Percentiles rank a stretch among this genome's conserved stretches.
Evolutionary conservation across 2,329 filamentous ascomycete species (phyloP).

Genomic region (Neopestalotiopsis clavispora): DNA sequence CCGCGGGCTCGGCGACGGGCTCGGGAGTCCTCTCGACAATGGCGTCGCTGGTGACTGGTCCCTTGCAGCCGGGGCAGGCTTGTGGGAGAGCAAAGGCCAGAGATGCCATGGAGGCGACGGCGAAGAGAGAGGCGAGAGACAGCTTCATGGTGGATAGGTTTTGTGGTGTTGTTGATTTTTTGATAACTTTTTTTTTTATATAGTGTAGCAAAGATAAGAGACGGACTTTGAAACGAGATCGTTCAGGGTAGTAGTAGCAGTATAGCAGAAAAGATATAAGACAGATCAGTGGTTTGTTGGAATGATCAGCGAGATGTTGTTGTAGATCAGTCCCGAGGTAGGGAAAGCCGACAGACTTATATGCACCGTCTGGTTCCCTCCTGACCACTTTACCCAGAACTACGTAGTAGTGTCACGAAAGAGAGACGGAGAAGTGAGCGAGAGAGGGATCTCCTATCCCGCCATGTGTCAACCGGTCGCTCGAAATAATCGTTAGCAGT

Average conservation of each 20-base stretch:
- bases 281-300: not conserved
- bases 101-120: slow-evolving; percentile 2
- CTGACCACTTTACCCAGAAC: not conserved
- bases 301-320: not conserved
- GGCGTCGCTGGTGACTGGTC: not conserved
- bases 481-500: not conserved
- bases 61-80: not conserved
- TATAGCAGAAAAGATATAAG: not conserved
- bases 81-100: not conserved
- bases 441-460: not conserved
- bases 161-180: not conserved
- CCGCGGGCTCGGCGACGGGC: not conserved
- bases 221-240: not conserved
- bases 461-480: not conserved
- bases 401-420: no score
- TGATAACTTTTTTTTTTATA: not conserved
- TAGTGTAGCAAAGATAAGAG: not conserved
- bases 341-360: not conserved
- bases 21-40: not conserved
- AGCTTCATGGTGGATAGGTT: not conserved
- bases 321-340: not conserved
- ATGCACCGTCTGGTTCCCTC: not conserved
- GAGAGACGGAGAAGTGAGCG: no score
- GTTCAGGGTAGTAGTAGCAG: no score
- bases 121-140: not conserved